These are phyloP conservation scores for Pistacia vera DNA, from an alignment of 345 rosid genomes.

Conservation along the genomic window DNA sequence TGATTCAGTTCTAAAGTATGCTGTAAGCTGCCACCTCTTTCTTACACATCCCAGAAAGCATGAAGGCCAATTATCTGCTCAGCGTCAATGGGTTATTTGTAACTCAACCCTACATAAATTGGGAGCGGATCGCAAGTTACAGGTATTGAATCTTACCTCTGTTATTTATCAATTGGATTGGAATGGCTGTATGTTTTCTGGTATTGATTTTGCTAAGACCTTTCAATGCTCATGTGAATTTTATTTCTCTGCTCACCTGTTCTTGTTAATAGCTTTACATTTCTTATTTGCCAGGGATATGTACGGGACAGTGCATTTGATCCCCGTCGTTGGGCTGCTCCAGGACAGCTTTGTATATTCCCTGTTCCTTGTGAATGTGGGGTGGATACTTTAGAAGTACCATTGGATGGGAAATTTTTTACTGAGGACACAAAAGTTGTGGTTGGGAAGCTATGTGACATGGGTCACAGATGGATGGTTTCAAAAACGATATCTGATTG, in stretches of 20 bases:
- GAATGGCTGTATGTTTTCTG: background rate
- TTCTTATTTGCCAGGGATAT: conserved; percentile 56
- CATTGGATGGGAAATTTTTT: conserved; percentile 60
- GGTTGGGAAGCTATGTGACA: conserved; percentile 67
- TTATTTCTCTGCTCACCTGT: too few relatives aligned
- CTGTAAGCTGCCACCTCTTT: conserved; percentile 70
- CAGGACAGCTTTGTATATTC: conserved; percentile 62
- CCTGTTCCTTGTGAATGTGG: conserved; percentile 70
- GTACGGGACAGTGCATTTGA: conserved; percentile 78
- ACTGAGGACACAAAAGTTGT: conserved; percentile 48
- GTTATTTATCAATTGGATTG: background rate
- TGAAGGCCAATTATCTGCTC: conserved; percentile 66
- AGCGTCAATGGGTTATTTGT: conserved; percentile 48
- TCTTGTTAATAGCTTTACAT: background rate
- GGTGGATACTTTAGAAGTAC: conserved; percentile 66
- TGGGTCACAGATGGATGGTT: conserved; percentile 86
- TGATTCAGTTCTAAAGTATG: conserved; percentile 91
- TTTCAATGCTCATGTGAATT: background rate
- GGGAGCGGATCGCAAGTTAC: conserved; percentile 63
- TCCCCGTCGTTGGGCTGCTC: conserved; percentile 92
- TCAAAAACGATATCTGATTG: conserved; percentile 89
- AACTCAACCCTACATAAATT: conserved; percentile 67
- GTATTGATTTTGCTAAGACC: background rate
- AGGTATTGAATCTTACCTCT: conserved; percentile 45
- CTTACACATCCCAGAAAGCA: conserved; percentile 64